These are phyloP conservation scores for Candida sojae DNA, from an alignment of 1,139 yeast genomes.

Conservation along the genomic window DNA sequence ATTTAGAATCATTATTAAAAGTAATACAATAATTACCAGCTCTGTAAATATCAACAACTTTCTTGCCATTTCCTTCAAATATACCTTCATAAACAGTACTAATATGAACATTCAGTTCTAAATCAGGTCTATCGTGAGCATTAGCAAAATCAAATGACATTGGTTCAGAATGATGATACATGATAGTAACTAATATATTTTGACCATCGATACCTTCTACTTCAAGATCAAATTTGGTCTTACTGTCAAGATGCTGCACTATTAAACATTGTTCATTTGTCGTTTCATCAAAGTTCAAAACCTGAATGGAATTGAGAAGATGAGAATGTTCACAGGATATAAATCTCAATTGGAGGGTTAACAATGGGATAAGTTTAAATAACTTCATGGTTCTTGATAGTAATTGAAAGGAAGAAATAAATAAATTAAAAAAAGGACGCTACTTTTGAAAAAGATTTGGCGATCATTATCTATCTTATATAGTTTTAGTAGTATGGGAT, in stretches of 20 bases:
- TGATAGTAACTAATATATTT: not conserved
- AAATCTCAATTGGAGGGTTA: not conserved
- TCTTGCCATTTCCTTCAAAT: not conserved
- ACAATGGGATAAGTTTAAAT: not conserved
- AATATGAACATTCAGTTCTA: not conserved
- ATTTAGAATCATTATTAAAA: not conserved
- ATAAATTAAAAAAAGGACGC: too few relatives aligned
- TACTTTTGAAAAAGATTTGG: not conserved
- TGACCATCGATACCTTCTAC: not conserved
- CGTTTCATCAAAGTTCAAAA: not conserved
- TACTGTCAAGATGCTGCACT: not conserved
- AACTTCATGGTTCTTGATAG: not conserved
- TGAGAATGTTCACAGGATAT: not conserved
- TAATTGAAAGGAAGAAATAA: too few relatives aligned
- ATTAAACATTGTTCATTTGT: not conserved
- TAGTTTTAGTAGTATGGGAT: not conserved
- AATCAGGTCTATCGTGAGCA: not conserved
- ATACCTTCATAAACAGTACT: not conserved
- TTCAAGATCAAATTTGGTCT: not conserved
- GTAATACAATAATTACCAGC: not conserved
- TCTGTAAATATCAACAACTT: not conserved
- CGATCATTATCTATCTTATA: not conserved
- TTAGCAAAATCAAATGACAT: constrained; percentile 1
- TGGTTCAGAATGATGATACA: not conserved
- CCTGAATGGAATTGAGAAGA: not conserved